These are phyloP conservation scores for Wickerhamomyces xylosicus DNA, from an alignment of 805 yeast species.

Conservation along the genomic window DNA sequence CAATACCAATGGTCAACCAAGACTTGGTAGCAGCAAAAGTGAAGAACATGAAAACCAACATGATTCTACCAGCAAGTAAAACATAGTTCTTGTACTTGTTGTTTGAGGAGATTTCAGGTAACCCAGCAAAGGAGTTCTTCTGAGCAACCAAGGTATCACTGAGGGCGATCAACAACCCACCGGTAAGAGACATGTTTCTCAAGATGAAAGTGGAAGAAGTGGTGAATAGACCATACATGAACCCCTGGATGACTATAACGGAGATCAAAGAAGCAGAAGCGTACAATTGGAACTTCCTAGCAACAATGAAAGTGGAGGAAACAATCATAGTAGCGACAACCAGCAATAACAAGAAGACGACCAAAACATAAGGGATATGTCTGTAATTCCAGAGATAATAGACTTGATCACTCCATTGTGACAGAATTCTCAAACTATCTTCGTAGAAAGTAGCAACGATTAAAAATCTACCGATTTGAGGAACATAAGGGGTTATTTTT, in stretches of 20 bases:
- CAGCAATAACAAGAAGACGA: conserved; percentile 52
- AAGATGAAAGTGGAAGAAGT: conserved; percentile 74
- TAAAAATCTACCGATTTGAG: conserved; percentile 78
- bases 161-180: conserved; percentile 81
- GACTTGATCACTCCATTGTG: conserved; percentile 90
- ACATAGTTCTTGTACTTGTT: conserved; percentile 64
- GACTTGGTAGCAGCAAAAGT: conserved; percentile 72
- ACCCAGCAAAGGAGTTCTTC: conserved; percentile 40
- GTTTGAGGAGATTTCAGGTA: conserved; percentile 50
- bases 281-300: conserved; percentile 54
- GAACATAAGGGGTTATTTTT: conserved; percentile 59
- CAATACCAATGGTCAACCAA: conserved; percentile 58
- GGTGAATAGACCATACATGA: conserved; percentile 71
- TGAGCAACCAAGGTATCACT: conserved; percentile 78
- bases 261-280: conserved; percentile 62
- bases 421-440: conserved; percentile 71
- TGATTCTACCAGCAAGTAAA: conserved; percentile 77
- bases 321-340: conserved; percentile 62
- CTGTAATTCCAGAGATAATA: conserved; percentile 74
- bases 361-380: conserved; percentile 68
- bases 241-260: conserved; percentile 74
- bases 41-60: conserved; percentile 74
- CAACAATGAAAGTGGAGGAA: conserved; percentile 63
- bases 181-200: conserved; percentile 83
- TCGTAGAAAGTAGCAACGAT: conserved; percentile 92